A percentile compares a stretch with the other conserved stretches of the same genome.
Conservation (phyloP, 1,284 basidiomycete genomes). For the Rhizoctonia solani region DNA sequence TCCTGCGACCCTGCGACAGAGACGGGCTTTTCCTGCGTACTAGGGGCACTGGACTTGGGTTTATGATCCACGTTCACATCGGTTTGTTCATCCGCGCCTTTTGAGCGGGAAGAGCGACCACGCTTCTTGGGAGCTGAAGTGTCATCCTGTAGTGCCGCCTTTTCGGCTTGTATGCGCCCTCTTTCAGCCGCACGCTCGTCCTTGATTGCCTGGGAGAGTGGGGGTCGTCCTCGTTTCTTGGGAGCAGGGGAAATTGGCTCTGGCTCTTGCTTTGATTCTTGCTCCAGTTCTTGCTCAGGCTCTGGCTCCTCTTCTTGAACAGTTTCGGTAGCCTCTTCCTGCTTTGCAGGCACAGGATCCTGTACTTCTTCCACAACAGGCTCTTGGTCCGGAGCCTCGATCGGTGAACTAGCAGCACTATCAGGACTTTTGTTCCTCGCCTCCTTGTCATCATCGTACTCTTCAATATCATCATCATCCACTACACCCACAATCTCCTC, state of each 20-base stretch:
- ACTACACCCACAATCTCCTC: background rate
- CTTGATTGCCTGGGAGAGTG: slow-evolving; percentile 16
- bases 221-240: slow-evolving; percentile 40
- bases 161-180: slow-evolving; percentile 27
- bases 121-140: background rate
- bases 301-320: background rate
- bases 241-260: no score
- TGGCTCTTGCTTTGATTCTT: background rate
- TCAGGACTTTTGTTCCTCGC: slow-evolving; percentile 43
- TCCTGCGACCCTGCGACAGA: background rate
- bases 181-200: slow-evolving; percentile 10
- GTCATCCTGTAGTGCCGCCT: background rate
- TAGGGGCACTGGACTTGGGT: background rate
- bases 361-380: background rate
- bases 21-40: slow-evolving; percentile 3
- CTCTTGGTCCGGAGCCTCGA: background rate
- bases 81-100: background rate
- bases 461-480: slow-evolving; percentile 25
- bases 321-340: no score
- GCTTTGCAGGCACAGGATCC: no score
- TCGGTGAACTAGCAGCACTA: background rate
- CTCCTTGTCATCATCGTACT: slow-evolving; percentile 12
- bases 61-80: background rate
- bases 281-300: background rate
- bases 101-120: background rate